Base-by-base conservation (phyloP, 768 basidiomycete genomes). In the Amanita subjunquillea region DNA sequence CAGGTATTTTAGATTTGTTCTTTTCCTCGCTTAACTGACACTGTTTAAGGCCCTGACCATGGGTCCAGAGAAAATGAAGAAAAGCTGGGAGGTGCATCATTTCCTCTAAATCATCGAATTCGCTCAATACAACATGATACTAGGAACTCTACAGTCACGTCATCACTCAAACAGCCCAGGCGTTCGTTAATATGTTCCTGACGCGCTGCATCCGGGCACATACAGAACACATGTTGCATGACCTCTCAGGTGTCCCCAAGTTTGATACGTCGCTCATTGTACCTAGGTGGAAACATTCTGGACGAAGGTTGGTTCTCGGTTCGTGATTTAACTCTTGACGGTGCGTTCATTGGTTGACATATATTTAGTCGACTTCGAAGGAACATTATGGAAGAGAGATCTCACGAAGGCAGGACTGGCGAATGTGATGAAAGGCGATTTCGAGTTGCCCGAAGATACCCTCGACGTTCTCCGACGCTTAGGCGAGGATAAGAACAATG, bases 101-200 rank as follows among this genome's bases (percentile, higher is more conserved):
- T 6, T 50, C 25, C 46, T n/a, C 22, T n/a, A 12, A 13, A 40
- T 32, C 0, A 9, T 20, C 25, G 7, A 4, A 42, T 48, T 25
- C 12, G 8, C 47, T 37, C 23, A 48, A 36, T 20, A 20, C 30
- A 22, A 9, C 34, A 2, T 48, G 47, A 20, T 38, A 23, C 36
- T 41, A 77, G 74, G 91, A 93, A 54, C 71, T 93, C 0, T 87
- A 92, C 64, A 81, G 78, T 55, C 91, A 93, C 57, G 91, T 93
- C 48, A 80, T 81, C 12, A 87, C 87, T 0, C 91, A 93, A 63
- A 91, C 86, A 0, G 89, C 91, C 0, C 91, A 93, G 60, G 74
- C 85, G 0, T 93, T 91, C 64, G 83, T 85, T 39, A 86, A 75
- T 3, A 77, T 81, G 3, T 91, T 91, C 79, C 77, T 91, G 56